phyloP scores from a whole-genome alignment of 768 basidiomycete species.

The Kondoa subrosea region DNA sequence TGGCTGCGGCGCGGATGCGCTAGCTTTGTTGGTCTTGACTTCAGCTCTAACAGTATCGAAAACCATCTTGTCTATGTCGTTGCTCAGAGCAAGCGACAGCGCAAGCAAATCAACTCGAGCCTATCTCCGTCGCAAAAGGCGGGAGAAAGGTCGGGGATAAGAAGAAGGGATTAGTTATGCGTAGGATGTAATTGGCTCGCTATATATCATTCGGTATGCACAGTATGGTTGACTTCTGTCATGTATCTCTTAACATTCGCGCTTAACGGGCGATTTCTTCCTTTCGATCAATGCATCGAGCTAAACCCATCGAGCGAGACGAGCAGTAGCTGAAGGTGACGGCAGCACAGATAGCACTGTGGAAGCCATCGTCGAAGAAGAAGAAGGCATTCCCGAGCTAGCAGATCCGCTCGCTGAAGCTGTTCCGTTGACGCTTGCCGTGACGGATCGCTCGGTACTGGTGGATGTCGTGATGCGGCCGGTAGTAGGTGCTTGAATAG shows the following conservation, averaged over 20 bases:
- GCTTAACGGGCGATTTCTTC: not conserved
- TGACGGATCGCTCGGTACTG: not conserved
- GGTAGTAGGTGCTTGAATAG: not conserved
- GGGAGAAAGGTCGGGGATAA: no score
- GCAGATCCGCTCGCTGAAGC: not conserved
- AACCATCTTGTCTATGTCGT: slow-evolving; percentile 7
- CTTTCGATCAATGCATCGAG: not conserved
- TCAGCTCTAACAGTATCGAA: slow-evolving; percentile 9
- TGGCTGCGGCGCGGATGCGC: not conserved
- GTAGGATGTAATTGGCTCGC: no score
- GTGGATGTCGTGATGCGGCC: not conserved
- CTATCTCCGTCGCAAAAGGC: no score
- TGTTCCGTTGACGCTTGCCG: not conserved
- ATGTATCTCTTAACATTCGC: not conserved
- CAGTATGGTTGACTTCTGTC: no score
- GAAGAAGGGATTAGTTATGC: no score
- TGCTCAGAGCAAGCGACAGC: no score
- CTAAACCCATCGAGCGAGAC: not conserved
- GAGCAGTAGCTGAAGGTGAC: not conserved
- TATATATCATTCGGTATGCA: no score
- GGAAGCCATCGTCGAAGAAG: no score
- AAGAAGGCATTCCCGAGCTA: no score
- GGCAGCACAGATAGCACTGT: not conserved
- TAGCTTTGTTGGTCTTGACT: slow-evolving; percentile 7
- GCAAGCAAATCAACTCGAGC: no score